Percentiles rank a stretch among this genome's conserved stretches.
Conservation (phyloP, 2,329 filamentous ascomycete species). For the Venturia aucupariae region DNA sequence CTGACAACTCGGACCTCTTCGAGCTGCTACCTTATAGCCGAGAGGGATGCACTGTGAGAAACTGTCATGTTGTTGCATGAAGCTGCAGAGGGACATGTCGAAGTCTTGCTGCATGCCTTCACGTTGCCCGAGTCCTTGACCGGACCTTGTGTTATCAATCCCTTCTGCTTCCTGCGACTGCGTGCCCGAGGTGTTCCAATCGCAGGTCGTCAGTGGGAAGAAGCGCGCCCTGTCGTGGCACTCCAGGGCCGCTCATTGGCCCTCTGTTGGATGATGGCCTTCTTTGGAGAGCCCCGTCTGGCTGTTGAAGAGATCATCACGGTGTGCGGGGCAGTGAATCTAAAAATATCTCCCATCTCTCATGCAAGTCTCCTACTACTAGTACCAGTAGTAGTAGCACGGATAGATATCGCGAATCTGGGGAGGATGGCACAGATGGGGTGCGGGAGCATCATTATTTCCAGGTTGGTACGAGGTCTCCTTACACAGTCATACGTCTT, state of each 20-base stretch:
- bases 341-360: background rate
- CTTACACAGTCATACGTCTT: too few species aligned
- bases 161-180: background rate
- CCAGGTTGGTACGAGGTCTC: too few species aligned
- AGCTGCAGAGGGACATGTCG: background rate
- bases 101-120: background rate
- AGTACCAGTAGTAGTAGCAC: too few species aligned
- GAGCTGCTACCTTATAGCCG: background rate
- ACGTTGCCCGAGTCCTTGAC: too few species aligned
- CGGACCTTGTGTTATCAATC: background rate
- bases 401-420: background rate
- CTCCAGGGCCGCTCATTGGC: background rate
- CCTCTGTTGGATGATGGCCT: background rate
- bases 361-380: constrained; percentile 5
- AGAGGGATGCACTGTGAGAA: background rate
- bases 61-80: background rate
- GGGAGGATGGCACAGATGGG: background rate
- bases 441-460: background rate
- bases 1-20: background rate
- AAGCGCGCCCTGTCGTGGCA: background rate
- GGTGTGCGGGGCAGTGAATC: background rate
- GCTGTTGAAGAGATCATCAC: background rate
- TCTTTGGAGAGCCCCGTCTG: background rate
- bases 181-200: background rate
- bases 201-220: background rate